Percentiles rank a stretch among this genome's conserved stretches.
phyloP scores from a whole-genome alignment of 2,329 filamentous ascomycete species.

The Penicillium nordicum region DNA sequence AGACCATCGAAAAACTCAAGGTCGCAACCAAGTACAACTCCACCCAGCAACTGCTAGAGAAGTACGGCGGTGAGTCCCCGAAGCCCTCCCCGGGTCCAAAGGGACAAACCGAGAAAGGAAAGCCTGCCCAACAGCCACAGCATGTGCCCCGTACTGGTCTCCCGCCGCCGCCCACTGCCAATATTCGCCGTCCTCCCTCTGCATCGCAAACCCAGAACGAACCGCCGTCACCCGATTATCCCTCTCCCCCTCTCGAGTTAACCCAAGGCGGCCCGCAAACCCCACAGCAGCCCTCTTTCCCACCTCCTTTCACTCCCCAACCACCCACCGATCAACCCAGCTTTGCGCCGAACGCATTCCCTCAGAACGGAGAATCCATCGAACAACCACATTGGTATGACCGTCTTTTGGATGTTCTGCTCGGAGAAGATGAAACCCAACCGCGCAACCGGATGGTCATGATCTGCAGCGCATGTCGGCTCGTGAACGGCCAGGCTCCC shows the following conservation, averaged over 20 bases:
- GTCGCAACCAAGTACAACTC: slow-evolving; percentile 94
- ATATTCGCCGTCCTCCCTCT: slow-evolving; percentile 47
- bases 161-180: slow-evolving; percentile 62
- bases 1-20: slow-evolving; percentile 92
- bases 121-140: slow-evolving; percentile 24
- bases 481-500: slow-evolving; percentile 94
- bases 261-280: slow-evolving; percentile 12
- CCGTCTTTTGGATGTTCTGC: slow-evolving; percentile 80
- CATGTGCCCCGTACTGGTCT: slow-evolving; percentile 51
- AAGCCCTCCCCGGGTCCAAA: slow-evolving; percentile 28
- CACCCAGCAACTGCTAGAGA: slow-evolving; percentile 86
- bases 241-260: slow-evolving; percentile 30
- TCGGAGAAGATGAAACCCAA: slow-evolving; percentile 91
- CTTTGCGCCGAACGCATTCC: slow-evolving; percentile 50
- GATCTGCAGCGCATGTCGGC: slow-evolving; percentile 75
- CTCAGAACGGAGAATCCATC: slow-evolving; percentile 34
- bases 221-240: slow-evolving; percentile 25
- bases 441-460: slow-evolving; percentile 87
- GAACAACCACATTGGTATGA: slow-evolving; percentile 79
- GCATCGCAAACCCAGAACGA: slow-evolving; percentile 10
- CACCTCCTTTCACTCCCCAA: slow-evolving; percentile 14
- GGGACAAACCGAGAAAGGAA: slow-evolving; percentile 21
- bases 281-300: slow-evolving; percentile 10
- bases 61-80: slow-evolving; percentile 72
- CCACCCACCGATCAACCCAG: slow-evolving; percentile 37